phyloP scores from a whole-genome alignment of 2,329 filamentous ascomycete species.

The Ceratocystis variospora region DNA sequence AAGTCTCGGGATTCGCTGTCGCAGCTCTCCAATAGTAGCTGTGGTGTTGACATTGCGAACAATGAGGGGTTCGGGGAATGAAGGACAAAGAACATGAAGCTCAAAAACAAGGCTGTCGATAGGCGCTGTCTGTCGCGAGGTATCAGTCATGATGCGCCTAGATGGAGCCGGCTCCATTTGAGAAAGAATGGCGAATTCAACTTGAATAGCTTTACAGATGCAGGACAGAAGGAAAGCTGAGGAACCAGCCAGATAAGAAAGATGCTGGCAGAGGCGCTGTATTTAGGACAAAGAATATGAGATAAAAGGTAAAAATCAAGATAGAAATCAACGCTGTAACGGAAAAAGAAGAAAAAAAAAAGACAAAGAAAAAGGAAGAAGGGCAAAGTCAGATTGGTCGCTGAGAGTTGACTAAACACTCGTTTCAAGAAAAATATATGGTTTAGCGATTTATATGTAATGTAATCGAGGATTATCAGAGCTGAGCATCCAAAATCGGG shows the following conservation, averaged over 20 bases:
- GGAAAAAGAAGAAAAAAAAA: background rate
- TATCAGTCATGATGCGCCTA: slow-evolving; percentile 23
- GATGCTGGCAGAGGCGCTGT: background rate
- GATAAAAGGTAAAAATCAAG: no score
- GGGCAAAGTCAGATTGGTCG: background rate
- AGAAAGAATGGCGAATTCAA: background rate
- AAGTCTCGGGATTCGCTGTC: slow-evolving; percentile 41
- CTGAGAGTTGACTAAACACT: background rate
- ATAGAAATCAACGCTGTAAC: background rate
- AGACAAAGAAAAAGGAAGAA: background rate
- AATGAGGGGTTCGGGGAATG: slow-evolving; percentile 35
- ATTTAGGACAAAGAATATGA: background rate
- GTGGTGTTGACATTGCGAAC: slow-evolving; percentile 36
- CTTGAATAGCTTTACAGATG: background rate
- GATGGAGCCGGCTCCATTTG: slow-evolving; percentile 13
- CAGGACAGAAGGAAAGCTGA: background rate
- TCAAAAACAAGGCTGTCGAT: slow-evolving; percentile 34
- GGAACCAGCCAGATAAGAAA: background rate
- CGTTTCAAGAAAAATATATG: background rate
- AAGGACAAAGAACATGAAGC: slow-evolving; percentile 46
- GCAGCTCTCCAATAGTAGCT: slow-evolving; percentile 44
- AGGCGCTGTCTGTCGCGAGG: slow-evolving; percentile 20
- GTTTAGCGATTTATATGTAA: background rate
- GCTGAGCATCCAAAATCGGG: slow-evolving; percentile 1
- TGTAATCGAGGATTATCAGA: background rate